Percentiles rank a stretch among this genome's conserved stretches.
phyloP scores from a whole-genome alignment of 2,329 filamentous ascomycete species.

The Neophaeococcomyces aloes region DNA sequence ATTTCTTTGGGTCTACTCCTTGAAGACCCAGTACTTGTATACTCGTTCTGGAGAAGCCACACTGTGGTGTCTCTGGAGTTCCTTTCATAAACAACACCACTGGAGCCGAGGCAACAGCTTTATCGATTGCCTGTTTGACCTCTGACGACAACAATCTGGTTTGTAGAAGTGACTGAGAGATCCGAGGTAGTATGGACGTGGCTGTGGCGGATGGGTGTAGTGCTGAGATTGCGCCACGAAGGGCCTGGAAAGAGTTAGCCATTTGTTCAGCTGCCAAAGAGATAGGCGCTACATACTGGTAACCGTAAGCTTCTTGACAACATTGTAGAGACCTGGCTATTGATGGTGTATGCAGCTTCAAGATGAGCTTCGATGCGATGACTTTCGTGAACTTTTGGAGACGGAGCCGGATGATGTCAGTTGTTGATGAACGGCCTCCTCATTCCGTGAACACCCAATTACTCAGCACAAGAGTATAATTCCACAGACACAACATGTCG shows the following conservation, averaged over 20 bases:
- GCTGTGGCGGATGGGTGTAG: slow-evolving; percentile 20
- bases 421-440: slow-evolving; percentile 12
- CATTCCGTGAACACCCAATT: not conserved
- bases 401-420: slow-evolving; percentile 5
- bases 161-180: slow-evolving; percentile 15
- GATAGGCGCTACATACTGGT: slow-evolving; percentile 3
- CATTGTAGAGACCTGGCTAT: not conserved
- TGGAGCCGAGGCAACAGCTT: slow-evolving; percentile 74
- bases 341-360: too few species aligned
- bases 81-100: slow-evolving; percentile 99
- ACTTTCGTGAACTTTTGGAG: slow-evolving; percentile 6
- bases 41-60: slow-evolving; percentile 87
- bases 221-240: slow-evolving; percentile 16
- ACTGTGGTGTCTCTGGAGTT: slow-evolving; percentile 89
- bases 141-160: slow-evolving; percentile 63
- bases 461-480: not conserved
- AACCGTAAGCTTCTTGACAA: slow-evolving; percentile 1
- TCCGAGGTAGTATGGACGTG: slow-evolving; percentile 26
- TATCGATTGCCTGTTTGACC: slow-evolving; percentile 75
- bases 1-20: slow-evolving; percentile 89
- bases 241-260: slow-evolving; percentile 12
- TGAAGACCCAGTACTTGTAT: slow-evolving; percentile 93
- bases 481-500: not conserved
- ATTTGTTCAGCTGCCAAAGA: not conserved
- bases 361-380: too few species aligned